Conservation (phyloP, 2,329 filamentous ascomycete species). For the Fusarium xyrophilum region DNA sequence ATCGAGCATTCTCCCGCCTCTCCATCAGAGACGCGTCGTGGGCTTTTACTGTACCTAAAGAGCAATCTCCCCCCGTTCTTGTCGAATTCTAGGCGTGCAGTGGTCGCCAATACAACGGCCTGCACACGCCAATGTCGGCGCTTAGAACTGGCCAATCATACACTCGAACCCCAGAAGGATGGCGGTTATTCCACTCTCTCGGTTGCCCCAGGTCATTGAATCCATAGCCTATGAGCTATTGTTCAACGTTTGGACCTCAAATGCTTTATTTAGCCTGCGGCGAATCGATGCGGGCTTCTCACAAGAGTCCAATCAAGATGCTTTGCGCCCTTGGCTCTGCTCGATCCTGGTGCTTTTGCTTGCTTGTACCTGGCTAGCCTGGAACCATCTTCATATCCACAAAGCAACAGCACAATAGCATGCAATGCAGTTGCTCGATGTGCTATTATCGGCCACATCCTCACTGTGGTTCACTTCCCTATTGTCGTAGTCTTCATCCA, state of each 20-base stretch:
- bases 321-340: slow-evolving; percentile 27
- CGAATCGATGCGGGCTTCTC: slow-evolving; percentile 28
- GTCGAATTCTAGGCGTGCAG: slow-evolving; percentile 23
- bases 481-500: slow-evolving; percentile 10
- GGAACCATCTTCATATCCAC: slow-evolving; percentile 15
- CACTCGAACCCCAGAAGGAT: slow-evolving; percentile 8
- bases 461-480: slow-evolving; percentile 12
- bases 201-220: slow-evolving; percentile 38
- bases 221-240: slow-evolving; percentile 39
- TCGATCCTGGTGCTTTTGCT: slow-evolving; percentile 30
- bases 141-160: slow-evolving; percentile 44
- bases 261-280: slow-evolving; percentile 43
- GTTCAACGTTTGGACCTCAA: slow-evolving; percentile 20
- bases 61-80: slow-evolving; percentile 33
- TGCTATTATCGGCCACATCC: slow-evolving; percentile 30
- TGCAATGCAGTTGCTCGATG: slow-evolving; percentile 9
- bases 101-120: slow-evolving; percentile 38
- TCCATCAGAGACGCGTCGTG: slow-evolving; percentile 17
- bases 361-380: slow-evolving; percentile 19
- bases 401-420: neutral
- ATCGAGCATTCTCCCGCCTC: slow-evolving; percentile 18
- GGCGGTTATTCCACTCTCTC: slow-evolving; percentile 52
- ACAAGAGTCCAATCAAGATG: slow-evolving; percentile 36
- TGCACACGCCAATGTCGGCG: slow-evolving; percentile 35
- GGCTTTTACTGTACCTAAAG: neutral